phyloP scores from a whole-genome alignment of 2,329 filamentous ascomycete species.

The Byssochlamys sp. region DNA sequence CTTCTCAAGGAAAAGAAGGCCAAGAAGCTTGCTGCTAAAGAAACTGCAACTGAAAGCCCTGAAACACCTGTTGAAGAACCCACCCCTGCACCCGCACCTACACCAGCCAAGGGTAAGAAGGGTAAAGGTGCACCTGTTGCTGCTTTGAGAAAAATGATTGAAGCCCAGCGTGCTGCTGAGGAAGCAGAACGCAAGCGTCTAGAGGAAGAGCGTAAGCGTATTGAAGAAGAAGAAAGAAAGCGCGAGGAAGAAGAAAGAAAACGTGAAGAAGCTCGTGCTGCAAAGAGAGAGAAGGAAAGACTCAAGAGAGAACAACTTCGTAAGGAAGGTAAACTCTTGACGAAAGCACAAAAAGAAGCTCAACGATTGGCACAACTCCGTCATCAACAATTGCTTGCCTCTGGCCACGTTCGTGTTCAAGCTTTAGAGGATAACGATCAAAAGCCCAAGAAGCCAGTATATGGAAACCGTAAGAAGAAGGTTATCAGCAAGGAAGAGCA shows the following conservation, averaged over 20 bases:
- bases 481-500: constrained; percentile 46
- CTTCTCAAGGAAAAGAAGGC: too few species aligned
- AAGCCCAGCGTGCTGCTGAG: constrained; percentile 38
- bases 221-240: too few species aligned
- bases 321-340: constrained; percentile 41
- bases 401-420: too few species aligned
- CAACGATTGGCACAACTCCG: too few species aligned
- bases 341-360: constrained; percentile 41
- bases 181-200: constrained; percentile 33
- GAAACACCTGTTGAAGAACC: too few species aligned
- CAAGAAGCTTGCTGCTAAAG: too few species aligned
- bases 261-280: constrained; percentile 37
- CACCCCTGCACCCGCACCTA: constrained; percentile 23
- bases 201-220: constrained; percentile 28
- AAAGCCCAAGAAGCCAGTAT: too few species aligned
- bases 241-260: constrained; percentile 40
- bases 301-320: constrained; percentile 43
- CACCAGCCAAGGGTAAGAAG: constrained; percentile 75
- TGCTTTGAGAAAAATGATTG: constrained; percentile 41
- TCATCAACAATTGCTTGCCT: constrained; percentile 37
- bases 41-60: too few species aligned
- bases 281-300: constrained; percentile 41
- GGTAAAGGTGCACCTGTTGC: constrained; percentile 50
- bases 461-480: too few species aligned
- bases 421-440: too few species aligned